phyloP scores from a whole-genome alignment of 2,329 filamentous ascomycete species.

The Westerdykella ornata region DNA sequence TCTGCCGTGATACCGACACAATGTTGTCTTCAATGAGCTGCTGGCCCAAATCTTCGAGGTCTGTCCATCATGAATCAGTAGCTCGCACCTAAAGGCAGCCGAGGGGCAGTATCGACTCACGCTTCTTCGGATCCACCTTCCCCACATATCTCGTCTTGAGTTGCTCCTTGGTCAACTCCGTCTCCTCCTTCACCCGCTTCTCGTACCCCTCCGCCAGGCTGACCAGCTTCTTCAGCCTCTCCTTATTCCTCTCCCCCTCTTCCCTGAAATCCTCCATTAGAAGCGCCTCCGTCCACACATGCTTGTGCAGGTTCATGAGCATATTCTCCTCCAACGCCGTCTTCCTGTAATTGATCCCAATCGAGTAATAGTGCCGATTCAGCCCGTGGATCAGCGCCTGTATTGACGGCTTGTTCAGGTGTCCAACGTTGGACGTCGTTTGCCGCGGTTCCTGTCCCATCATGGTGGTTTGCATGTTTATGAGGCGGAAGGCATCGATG shows the following conservation, averaged over 20 bases:
- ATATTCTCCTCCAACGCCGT: constrained; percentile 98
- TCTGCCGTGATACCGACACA: constrained; percentile 92
- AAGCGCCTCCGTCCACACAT: constrained; percentile 96
- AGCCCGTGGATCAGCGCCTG: constrained; percentile 97
- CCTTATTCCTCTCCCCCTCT: constrained; percentile 80
- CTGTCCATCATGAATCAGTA: constrained; percentile 34
- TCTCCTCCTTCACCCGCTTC: constrained; percentile 98
- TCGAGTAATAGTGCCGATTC: constrained; percentile 98
- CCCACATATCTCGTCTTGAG: constrained; percentile 98
- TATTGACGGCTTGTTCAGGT: constrained; percentile 99
- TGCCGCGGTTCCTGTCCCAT: constrained; percentile 96
- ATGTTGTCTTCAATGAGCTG: constrained; percentile 99
- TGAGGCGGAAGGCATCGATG: constrained; percentile 96
- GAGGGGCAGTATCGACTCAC: constrained; percentile 37
- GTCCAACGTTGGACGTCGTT: constrained; percentile 94
- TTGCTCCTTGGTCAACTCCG: constrained; percentile 92
- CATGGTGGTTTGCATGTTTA: constrained; percentile 96
- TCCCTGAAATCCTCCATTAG: constrained; percentile 93
- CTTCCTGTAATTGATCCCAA: constrained; percentile 97
- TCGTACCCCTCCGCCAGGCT: constrained; percentile 91
- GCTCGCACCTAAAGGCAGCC: neutral
- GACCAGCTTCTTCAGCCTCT: constrained; percentile 78
- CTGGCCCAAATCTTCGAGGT: constrained; percentile 92
- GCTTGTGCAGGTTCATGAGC: constrained; percentile 99
- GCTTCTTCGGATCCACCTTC: constrained; percentile 99